Evolutionary conservation across 768 basidiomycete species (phyloP).

Genomic region (Atractiella rhizophila): DNA sequence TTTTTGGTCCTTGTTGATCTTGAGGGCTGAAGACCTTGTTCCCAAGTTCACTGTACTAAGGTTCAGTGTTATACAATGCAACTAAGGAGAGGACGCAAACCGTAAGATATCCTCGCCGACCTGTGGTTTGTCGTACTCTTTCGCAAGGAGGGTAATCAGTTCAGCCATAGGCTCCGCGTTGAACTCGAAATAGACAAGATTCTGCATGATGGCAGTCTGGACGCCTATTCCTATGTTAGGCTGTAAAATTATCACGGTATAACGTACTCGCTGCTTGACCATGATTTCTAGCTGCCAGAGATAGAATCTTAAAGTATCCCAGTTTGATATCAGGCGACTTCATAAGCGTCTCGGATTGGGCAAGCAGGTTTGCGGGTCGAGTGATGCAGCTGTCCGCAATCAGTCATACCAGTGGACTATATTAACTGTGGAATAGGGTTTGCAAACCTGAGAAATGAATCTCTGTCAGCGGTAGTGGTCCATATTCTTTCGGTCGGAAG

Average conservation of each 20-base stretch:
- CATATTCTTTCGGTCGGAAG: constrained; percentile 56
- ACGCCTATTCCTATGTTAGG: constrained; percentile 23
- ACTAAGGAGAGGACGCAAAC: constrained; percentile 11
- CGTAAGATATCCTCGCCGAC: constrained; percentile 70
- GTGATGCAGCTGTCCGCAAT: constrained; percentile 57
- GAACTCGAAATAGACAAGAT: constrained; percentile 79
- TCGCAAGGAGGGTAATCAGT: constrained; percentile 46
- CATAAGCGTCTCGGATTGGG: constrained; percentile 69
- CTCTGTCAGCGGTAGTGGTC: constrained; percentile 63
- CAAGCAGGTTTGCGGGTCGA: constrained; percentile 60
- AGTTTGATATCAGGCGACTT: constrained; percentile 44
- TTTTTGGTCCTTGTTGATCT: constrained; percentile 65
- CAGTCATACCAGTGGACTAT: background rate
- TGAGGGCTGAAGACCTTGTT: constrained; percentile 47
- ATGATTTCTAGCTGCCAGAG: constrained; percentile 73
- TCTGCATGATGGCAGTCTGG: constrained; percentile 73
- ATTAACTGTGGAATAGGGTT: background rate
- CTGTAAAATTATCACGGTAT: too few relatives aligned
- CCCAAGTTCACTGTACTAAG: constrained; percentile 41
- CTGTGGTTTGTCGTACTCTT: constrained; percentile 67
- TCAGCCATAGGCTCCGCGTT: constrained; percentile 86
- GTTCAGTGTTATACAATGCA: background rate
- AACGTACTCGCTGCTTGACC: constrained; percentile 40
- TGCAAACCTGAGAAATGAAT: constrained; percentile 57
- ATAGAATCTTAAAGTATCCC: constrained; percentile 67